phyloP scores from a whole-genome alignment of 225 moss, liverwort and hornwort genomes.

The Ulota crispa region DNA sequence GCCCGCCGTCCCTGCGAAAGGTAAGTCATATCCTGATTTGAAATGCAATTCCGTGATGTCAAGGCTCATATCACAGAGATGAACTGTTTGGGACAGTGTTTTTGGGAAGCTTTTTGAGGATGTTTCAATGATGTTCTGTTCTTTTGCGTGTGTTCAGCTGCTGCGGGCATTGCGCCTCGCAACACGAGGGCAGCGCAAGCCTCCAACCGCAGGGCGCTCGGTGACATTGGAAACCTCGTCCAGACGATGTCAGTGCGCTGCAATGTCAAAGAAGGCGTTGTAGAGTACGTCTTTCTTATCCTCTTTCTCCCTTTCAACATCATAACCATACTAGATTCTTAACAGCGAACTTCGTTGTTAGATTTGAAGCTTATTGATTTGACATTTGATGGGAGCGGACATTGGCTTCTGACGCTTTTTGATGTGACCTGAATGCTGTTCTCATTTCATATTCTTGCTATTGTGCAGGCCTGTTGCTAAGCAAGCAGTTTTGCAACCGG shows the following conservation, averaged over 20 bases:
- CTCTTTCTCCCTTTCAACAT: too few relatives aligned
- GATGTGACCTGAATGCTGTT: too few relatives aligned
- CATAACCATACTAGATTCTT: background rate
- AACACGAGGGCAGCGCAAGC: slow-evolving; percentile 57
- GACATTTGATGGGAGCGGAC: accelerated
- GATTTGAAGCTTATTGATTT: accelerated
- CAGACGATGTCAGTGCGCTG: slow-evolving; percentile 85
- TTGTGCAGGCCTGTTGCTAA: slow-evolving; percentile 38
- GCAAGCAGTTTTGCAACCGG: slow-evolving; percentile 29
- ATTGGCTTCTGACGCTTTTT: accelerated
- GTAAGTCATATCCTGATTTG: background rate
- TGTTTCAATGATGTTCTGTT: background rate
- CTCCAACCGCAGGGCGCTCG: slow-evolving; percentile 80
- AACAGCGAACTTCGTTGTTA: accelerated
- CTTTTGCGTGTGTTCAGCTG: background rate
- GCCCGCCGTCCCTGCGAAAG: slow-evolving; percentile 44
- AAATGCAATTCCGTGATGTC: background rate
- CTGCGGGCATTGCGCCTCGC: slow-evolving; percentile 25
- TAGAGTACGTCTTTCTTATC: slow-evolving; percentile 18
- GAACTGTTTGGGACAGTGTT: accelerated
- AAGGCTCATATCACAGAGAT: background rate
- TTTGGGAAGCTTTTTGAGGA: too few relatives aligned
- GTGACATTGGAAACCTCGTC: slow-evolving; percentile 96
- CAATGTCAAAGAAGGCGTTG: slow-evolving; percentile 77
- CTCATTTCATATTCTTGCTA: background rate